phyloP scores from a whole-genome alignment of 1,284 basidiomycete genomes.

The Trametes sp. region DNA sequence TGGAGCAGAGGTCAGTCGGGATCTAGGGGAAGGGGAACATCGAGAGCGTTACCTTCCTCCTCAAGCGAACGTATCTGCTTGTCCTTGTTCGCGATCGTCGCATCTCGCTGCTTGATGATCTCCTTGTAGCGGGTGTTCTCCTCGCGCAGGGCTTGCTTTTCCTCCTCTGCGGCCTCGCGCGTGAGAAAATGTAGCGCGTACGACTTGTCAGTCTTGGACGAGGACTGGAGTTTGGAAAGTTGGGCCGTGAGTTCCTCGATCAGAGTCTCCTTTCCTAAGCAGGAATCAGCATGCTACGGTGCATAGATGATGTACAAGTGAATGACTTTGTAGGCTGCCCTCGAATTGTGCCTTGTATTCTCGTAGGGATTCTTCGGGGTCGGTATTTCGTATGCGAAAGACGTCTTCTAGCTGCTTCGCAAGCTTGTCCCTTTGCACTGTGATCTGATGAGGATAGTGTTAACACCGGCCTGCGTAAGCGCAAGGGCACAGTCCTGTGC shows the following conservation, averaged over 20 bases:
- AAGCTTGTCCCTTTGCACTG: constrained; percentile 54
- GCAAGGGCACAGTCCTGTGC: no score
- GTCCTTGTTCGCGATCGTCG: constrained; percentile 53
- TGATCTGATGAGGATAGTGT: constrained; percentile 28
- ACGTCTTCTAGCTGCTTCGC: constrained; percentile 63
- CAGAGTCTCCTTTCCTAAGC: constrained; percentile 61
- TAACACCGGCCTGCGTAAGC: background rate
- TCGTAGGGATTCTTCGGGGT: constrained; percentile 62
- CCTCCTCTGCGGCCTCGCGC: constrained; percentile 74
- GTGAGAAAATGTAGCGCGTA: constrained; percentile 68
- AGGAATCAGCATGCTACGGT: constrained; percentile 10
- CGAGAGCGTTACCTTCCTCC: constrained; percentile 49
- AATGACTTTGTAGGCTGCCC: constrained; percentile 57
- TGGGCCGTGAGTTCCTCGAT: constrained; percentile 65
- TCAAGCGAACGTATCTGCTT: constrained; percentile 54
- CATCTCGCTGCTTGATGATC: constrained; percentile 52
- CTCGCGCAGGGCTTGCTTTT: constrained; percentile 60
- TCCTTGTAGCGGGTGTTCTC: constrained; percentile 57
- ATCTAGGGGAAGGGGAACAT: background rate
- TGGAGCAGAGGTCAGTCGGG: background rate
- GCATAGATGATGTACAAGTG: no score
- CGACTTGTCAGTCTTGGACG: constrained; percentile 50
- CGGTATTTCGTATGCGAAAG: constrained; percentile 62
- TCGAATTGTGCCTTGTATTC: constrained; percentile 58
- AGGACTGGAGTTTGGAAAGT: constrained; percentile 59